Percentiles rank a stretch among this genome's conserved stretches.
Evolutionary conservation across 2,329 filamentous ascomycete species (phyloP).

Genomic region (Drechslerella coelobrocha): DNA sequence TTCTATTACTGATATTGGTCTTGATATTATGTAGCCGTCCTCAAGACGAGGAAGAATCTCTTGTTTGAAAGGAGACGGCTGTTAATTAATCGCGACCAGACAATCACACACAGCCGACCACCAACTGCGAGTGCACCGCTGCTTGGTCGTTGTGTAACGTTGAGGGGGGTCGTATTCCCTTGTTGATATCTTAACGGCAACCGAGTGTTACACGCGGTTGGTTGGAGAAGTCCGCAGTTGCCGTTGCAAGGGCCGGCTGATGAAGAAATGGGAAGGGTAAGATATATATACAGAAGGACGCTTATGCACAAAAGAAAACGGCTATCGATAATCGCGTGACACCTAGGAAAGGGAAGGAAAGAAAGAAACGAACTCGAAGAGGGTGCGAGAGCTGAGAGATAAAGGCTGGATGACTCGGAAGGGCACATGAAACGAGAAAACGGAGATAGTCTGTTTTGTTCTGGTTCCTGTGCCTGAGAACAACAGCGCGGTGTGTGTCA

Average conservation of each 20-base stretch:
- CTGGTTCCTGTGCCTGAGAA: neutral
- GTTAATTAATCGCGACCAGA: neutral
- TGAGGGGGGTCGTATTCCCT: neutral
- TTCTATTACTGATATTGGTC: too few species aligned
- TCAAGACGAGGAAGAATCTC: too few species aligned
- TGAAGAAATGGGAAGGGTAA: neutral
- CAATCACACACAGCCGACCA: neutral
- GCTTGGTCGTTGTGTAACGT: neutral
- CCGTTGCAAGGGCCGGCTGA: constrained; percentile 1
- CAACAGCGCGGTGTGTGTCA: neutral
- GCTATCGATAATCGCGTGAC: neutral
- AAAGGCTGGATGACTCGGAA: constrained; percentile 10
- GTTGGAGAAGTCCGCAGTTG: neutral
- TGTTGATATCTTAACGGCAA: neutral
- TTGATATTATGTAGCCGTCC: too few species aligned
- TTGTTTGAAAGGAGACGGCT: neutral
- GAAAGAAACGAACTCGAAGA: neutral
- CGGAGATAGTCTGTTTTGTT: constrained; percentile 5
- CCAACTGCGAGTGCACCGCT: neutral
- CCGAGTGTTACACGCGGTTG: constrained; percentile 6
- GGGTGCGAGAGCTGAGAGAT: neutral
- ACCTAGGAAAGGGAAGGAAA: neutral
- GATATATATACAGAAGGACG: neutral
- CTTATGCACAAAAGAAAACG: neutral
- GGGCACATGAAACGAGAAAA: constrained; percentile 4